Evolutionary conservation across 2,329 filamentous ascomycete species (phyloP), one percentile per base, ranked within the genome.

Genomic region (Talaromyces verruculosus): DNA sequence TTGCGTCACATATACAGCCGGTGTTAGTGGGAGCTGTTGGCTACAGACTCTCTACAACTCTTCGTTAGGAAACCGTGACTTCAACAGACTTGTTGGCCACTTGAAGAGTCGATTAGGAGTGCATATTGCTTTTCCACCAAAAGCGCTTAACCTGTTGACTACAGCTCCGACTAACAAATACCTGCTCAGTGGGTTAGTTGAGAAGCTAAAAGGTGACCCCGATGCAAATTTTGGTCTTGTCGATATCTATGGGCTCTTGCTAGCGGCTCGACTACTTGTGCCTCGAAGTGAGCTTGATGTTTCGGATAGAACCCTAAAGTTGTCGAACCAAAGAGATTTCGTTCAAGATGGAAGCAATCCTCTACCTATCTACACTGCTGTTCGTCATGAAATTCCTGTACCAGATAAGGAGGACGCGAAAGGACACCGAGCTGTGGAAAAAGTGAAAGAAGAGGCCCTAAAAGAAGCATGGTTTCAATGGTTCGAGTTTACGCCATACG

Each of bases 21-120:
- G 95, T 0, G 95, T 99, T 59, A 97, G 93, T 74, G 95, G 95
- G 0, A 96, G 91, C 69, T 98, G 95, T 77, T 99, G 95, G 95
- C 84, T 98, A 5, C 94, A 98, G 76, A 84, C 91, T 0, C 83
- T 99, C 3, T 97, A 91, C 75, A 89, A 95, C 73, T 94, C 92
- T 0, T 91, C 92, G 0, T 84, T 98, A 65, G 85, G 89, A 0
- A 83, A 84, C 17, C 87, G 88, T 64, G 87, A 86, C 68, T 86
- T 96, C 70, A 81, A 84, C 25, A 86, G 83, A 43, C 83, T 97
- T 22, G 86, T 97, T 45, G 87, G 93, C 10, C 95, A 99, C 74
- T 81, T 99, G 63, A 98, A 97, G 77, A 86, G 89, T 60, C 87
- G 95, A 30, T 85, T 97, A 3, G 89, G 89, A 1, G 86, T 95